Conservation (phyloP, 129 eudicot genomes). For the Kitagawia praeruptora region DNA sequence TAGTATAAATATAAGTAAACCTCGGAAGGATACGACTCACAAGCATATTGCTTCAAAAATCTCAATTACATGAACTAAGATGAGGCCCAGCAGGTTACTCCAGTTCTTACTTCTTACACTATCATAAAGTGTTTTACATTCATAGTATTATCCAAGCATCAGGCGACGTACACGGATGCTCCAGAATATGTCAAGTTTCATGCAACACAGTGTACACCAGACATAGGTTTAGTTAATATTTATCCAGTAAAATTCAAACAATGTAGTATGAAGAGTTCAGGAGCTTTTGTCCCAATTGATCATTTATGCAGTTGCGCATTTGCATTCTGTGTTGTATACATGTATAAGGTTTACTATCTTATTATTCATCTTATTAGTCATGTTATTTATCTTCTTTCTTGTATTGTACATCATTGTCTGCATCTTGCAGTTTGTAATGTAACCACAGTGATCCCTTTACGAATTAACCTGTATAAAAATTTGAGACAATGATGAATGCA, state of each 20-base stretch:
- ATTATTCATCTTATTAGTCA: not conserved
- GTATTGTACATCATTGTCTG: not conserved
- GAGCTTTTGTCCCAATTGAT: not conserved
- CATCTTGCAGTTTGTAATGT: not conserved
- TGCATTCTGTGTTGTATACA: not conserved
- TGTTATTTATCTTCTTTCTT: not conserved
- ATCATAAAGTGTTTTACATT: not conserved
- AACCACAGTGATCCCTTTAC: not conserved
- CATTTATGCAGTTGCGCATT: not conserved
- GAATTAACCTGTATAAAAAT: not conserved
- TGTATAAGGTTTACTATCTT: too few species aligned
- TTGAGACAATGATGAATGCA: not conserved
- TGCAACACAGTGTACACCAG: not conserved
- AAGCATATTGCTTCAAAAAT: not conserved
- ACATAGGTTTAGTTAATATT: not conserved
- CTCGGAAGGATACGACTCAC: conserved; percentile 2
- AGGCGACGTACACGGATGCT: not conserved
- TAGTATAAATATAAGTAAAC: conserved; percentile 10
- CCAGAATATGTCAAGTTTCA: not conserved
- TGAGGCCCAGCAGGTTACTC: not conserved
- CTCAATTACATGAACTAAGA: not conserved
- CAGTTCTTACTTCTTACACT: not conserved
- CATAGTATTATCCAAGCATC: not conserved
- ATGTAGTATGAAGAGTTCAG: not conserved
- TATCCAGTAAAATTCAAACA: not conserved